Conservation (phyloP, 148 eudicot species). For the Bassia scoparia region DNA sequence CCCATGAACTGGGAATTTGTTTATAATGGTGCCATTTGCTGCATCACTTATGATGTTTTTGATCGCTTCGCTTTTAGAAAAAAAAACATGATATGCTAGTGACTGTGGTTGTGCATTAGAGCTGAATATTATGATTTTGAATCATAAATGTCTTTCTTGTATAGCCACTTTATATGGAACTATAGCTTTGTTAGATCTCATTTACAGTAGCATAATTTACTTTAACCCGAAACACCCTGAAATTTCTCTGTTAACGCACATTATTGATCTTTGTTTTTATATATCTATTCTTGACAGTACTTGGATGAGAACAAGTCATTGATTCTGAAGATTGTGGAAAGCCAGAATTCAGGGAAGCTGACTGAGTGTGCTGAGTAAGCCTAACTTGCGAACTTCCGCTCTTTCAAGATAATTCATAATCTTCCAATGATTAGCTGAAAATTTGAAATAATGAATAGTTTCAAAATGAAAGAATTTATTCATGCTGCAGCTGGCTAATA, state of each 20-base stretch:
- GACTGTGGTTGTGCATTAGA: neutral
- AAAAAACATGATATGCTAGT: too few species aligned
- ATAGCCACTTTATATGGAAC: neutral
- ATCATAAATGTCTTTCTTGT: neutral
- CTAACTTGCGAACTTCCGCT: neutral
- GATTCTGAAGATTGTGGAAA: constrained; percentile 96
- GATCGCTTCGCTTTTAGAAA: too few species aligned
- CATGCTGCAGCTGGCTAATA: too few species aligned
- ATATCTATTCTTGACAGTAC: constrained; percentile 52
- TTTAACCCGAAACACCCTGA: too few species aligned
- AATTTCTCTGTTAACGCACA: neutral
- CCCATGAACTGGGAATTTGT: too few species aligned
- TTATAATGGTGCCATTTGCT: too few species aligned
- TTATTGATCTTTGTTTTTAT: neutral
- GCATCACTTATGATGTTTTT: too few species aligned
- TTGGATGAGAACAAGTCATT: constrained; percentile 97
- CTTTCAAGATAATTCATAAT: neutral
- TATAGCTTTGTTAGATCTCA: neutral
- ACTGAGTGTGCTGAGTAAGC: constrained; percentile 98
- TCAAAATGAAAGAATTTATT: too few species aligned
- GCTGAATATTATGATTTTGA: neutral
- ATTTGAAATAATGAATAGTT: too few species aligned
- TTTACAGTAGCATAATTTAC: neutral
- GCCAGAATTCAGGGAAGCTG: constrained; percentile 87
- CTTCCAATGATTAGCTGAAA: neutral